Conservation (phyloP, 768 basidiomycete genomes). For the Kwoniella mangroviensis region DNA sequence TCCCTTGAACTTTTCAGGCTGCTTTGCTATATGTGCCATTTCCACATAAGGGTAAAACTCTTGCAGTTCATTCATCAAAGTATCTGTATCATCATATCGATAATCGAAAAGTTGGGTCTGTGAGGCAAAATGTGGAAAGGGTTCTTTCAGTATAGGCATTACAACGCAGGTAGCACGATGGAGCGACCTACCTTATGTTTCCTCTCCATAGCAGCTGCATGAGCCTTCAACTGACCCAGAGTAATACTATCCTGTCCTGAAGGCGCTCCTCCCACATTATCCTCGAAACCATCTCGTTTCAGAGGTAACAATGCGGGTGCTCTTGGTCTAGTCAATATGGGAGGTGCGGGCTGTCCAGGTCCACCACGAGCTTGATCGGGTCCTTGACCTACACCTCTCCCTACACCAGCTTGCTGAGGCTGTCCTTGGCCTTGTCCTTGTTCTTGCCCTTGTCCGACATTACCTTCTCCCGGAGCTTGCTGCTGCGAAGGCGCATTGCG, state of each 20-base stretch:
- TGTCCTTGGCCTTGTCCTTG: slow-evolving; percentile 3
- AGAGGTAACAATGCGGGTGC: slow-evolving; percentile 28
- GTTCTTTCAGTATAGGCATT: neutral
- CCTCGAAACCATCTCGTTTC: slow-evolving; percentile 12
- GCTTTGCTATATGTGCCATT: slow-evolving; percentile 86
- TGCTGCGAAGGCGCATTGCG: slow-evolving; percentile 11
- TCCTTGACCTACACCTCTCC: slow-evolving; percentile 7
- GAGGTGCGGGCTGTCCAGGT: slow-evolving; percentile 16
- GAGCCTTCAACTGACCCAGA: slow-evolving; percentile 52
- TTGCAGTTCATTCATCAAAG: slow-evolving; percentile 91
- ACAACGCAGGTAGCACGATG: neutral
- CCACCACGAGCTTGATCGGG: neutral
- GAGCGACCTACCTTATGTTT: slow-evolving; percentile 42
- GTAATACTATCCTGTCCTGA: slow-evolving; percentile 47
- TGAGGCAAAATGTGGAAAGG: neutral
- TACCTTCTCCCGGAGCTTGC: slow-evolving; percentile 2
- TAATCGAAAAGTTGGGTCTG: slow-evolving; percentile 69
- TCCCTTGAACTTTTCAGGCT: slow-evolving; percentile 83
- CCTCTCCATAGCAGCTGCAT: slow-evolving; percentile 35
- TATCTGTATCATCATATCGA: slow-evolving; percentile 94
- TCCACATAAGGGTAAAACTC: slow-evolving; percentile 98
- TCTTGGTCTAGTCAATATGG: slow-evolving; percentile 34
- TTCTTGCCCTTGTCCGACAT: neutral
- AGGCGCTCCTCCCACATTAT: slow-evolving; percentile 8
- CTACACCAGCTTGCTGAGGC: neutral